A percentile compares a stretch with the other conserved stretches of the same genome.
Conservation (phyloP, 306 rosid genomes). For the Castanea sativa region DNA sequence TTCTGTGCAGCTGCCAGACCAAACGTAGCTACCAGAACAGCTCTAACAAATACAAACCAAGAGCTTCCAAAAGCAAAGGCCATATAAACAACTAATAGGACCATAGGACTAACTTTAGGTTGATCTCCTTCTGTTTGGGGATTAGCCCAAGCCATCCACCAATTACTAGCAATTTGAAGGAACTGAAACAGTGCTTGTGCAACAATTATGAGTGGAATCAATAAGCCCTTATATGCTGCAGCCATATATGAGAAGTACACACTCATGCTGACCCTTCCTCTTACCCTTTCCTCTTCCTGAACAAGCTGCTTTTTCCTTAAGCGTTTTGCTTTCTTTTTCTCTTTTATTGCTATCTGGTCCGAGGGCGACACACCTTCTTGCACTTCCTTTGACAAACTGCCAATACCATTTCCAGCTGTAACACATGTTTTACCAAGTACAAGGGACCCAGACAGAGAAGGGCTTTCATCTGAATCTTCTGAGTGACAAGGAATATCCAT, state of each 20-base stretch:
- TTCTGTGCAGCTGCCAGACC: constrained; percentile 92
- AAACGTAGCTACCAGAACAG: constrained; percentile 87
- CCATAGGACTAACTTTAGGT: constrained; percentile 78
- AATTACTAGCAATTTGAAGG: constrained; percentile 98
- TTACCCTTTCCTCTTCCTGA: constrained; percentile 98
- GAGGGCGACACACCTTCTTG: constrained; percentile 74
- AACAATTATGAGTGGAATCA: constrained; percentile 83
- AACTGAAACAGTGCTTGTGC: constrained; percentile 91
- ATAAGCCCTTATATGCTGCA: constrained; percentile 87
- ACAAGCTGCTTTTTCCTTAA: constrained; percentile 90
- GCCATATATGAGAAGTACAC: constrained; percentile 97
- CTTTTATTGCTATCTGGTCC: constrained; percentile 70
- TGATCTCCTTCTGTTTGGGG: constrained; percentile 94
- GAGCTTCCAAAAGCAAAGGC: constrained; percentile 96
- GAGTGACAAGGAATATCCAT: constrained; percentile 94
- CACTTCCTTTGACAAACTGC: constrained; percentile 75
- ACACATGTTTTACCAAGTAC: constrained; percentile 46
- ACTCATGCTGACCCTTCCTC: constrained; percentile 99
- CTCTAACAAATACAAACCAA: constrained; percentile 80
- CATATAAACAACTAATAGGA: constrained; percentile 87
- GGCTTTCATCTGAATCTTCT: constrained; percentile 80
- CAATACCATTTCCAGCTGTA: constrained; percentile 51
- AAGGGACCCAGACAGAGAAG: constrained; percentile 47
- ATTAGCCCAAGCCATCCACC: constrained; percentile 99
- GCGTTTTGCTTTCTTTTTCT: constrained; percentile 90